Percentiles rank a stretch among this genome's conserved stretches.
These are phyloP conservation scores for Beauveria caledonica DNA, from an alignment of 2,329 filamentous ascomycete species.

Conservation along the genomic window DNA sequence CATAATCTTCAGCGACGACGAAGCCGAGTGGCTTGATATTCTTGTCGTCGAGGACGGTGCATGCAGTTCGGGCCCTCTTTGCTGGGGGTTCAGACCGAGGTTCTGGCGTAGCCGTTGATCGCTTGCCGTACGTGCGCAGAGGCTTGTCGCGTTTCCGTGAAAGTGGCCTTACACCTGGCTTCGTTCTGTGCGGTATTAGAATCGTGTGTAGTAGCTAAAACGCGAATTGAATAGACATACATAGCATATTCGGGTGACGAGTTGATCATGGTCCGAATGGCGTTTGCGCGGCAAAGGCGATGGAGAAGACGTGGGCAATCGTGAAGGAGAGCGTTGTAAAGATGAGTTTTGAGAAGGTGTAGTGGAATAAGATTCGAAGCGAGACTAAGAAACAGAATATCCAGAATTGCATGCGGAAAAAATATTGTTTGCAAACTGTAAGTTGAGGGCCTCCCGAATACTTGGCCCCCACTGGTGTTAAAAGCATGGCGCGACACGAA, in stretches of 20 bases:
- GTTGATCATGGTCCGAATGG: constrained; percentile 15
- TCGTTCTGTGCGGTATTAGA: constrained; percentile 23
- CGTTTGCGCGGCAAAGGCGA: not conserved
- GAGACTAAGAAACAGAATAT: not conserved
- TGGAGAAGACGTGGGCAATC: not conserved
- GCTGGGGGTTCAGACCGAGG: constrained; percentile 21
- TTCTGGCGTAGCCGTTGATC: constrained; percentile 19
- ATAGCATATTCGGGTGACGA: constrained; percentile 24
- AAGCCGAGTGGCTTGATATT: constrained; percentile 5
- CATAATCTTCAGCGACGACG: not conserved
- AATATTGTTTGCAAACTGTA: constrained; percentile 1
- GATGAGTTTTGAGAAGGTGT: not conserved
- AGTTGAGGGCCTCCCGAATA: not conserved
- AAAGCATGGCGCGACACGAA: constrained; percentile 1
- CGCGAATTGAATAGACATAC: constrained; percentile 11
- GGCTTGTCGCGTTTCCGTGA: constrained; percentile 25
- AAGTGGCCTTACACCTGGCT: constrained; percentile 18
- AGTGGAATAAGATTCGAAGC: not conserved
- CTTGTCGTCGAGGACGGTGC: not conserved
- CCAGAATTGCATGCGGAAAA: not conserved
- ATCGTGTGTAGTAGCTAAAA: not conserved
- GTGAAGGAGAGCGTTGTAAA: not conserved
- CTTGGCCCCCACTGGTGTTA: not conserved
- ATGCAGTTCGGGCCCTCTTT: constrained; percentile 14
- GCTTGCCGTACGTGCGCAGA: constrained; percentile 34